phyloP scores from a whole-genome alignment of 495 filamentous ascomycete genomes.

The Talaromyces trachyspermus region DNA sequence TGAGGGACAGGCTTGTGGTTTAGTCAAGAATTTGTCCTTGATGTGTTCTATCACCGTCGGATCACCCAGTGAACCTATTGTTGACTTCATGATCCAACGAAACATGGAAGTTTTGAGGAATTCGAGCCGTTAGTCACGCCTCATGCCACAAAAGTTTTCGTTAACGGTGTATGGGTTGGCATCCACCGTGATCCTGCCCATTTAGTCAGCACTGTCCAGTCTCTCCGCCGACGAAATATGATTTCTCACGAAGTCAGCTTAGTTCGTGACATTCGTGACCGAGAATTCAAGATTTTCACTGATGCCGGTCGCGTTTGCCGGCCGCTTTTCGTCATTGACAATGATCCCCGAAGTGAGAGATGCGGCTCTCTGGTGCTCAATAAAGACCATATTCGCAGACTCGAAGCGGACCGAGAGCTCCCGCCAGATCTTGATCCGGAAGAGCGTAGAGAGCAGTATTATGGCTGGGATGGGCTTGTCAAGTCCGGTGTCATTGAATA shows the following conservation, averaged over 20 bases:
- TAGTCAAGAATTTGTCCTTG: constrained; percentile 95
- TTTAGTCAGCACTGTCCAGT: constrained; percentile 67
- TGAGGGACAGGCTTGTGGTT: constrained; percentile 95
- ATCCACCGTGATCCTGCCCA: constrained; percentile 71
- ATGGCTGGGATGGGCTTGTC: constrained; percentile 82
- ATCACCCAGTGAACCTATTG: constrained; percentile 77
- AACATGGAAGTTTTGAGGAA: constrained; percentile 97
- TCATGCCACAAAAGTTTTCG: constrained; percentile 93
- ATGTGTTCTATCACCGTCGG: constrained; percentile 98
- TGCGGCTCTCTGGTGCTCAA: constrained; percentile 73
- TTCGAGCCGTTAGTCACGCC: constrained; percentile 85
- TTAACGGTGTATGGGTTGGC: constrained; percentile 97
- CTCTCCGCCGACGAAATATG: constrained; percentile 66
- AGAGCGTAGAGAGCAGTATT: constrained; percentile 54
- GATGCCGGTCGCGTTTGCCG: constrained; percentile 92
- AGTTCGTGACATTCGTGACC: constrained; percentile 88
- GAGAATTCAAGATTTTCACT: constrained; percentile 97
- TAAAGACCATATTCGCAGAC: constrained; percentile 64
- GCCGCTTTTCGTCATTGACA: constrained; percentile 85
- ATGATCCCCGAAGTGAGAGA: constrained; percentile 57
- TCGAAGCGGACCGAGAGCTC: constrained; percentile 63
- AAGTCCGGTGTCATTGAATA: constrained; percentile 82
- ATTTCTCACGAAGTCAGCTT: constrained; percentile 88
- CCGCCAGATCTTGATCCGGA: constrained; percentile 48
- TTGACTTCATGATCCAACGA: constrained; percentile 88